Base-by-base conservation (phyloP, 164 flowering plant species). In the Liriodendron chinense region DNA sequence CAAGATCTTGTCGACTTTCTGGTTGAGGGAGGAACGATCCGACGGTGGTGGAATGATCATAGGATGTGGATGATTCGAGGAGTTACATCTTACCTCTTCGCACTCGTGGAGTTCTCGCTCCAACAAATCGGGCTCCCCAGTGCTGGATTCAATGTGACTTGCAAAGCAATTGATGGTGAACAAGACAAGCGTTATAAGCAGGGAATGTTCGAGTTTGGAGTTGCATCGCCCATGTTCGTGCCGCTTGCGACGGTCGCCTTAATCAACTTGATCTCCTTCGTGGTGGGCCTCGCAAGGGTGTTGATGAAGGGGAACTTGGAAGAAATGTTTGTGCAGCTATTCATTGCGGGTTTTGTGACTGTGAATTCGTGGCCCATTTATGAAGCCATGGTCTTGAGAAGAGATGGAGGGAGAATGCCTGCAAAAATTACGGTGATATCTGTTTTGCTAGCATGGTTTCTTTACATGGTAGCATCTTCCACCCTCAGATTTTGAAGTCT, bases 31-130 rank as follows among this genome's bases (percentile, higher is more conserved):
- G 84, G 86, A 7, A 82, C 88, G 1, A 16, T 85, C 26, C 71
- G 26, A 63, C 78, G 79, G 68, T 94, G 98, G 98, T 90, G 93
- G 93, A 94, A 74, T 53, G 89, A 86, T 48, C 96, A 92, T 65
- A 84, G 97, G 71, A 85, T 89, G 84, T 94, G 94, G 96, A 50
- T 90, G 80, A 82, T 89, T 20, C 82, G 84, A 24, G 93, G 97
- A n/a, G 77, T 84, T 2, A 73, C 98, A 20, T 83, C 83, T 65
- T 83, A 65, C 76, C 47, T 79, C 3, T 90, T 88, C 69, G 92
- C 84, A 16, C 22, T 68, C 1, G 12, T 83, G 0, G 90, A 94
- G 65, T 90, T 53, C 82, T 2, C 74, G 0, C 82, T 83, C 70
- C 78, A 82, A 25, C 53, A 25, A 53, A 43, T 89, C 0, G 90